These are phyloP conservation scores for Moesziomyces globuligerus DNA, from an alignment of 1,284 basidiomycete genomes.

Conservation along the genomic window DNA sequence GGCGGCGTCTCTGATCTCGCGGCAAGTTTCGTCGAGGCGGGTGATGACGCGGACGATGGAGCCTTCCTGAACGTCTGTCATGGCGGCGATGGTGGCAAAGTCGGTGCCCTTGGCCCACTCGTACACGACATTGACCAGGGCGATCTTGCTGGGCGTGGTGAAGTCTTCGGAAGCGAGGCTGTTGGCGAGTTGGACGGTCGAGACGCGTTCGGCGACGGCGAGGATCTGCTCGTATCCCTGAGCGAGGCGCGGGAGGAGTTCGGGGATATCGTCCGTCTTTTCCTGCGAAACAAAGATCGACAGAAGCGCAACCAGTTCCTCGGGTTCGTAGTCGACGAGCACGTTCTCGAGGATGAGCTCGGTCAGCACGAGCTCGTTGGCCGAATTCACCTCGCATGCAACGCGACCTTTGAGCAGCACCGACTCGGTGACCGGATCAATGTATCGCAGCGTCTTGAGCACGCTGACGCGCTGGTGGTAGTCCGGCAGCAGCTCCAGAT, in stretches of 20 bases:
- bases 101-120: constrained; percentile 99
- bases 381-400: constrained; percentile 98
- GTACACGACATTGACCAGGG: constrained; percentile 93
- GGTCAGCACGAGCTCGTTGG: constrained; percentile 84
- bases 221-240: constrained; percentile 81
- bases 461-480: constrained; percentile 94
- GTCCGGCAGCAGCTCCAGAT: constrained; percentile 94
- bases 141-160: constrained; percentile 67
- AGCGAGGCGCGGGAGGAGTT: constrained; percentile 78
- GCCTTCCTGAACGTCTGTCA: constrained; percentile 96
- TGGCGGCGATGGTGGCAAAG: constrained; percentile 88
- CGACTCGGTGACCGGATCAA: constrained; percentile 76
- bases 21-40: constrained; percentile 93
- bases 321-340: constrained; percentile 86
- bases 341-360: constrained; percentile 97
- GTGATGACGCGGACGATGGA: constrained; percentile 97
- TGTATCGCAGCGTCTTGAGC: constrained; percentile 78
- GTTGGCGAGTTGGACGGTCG: constrained; percentile 79
- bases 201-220: constrained; percentile 84
- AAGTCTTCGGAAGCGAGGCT: constrained; percentile 69
- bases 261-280: constrained; percentile 88
- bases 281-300: constrained; percentile 98
- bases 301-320: constrained; percentile 95
- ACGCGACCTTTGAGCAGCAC: constrained; percentile 96
- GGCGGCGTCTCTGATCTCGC: constrained; percentile 95